These are phyloP conservation scores for Paragyromitra xinjiangensis DNA, from an alignment of 495 filamentous ascomycete genomes.

Conservation along the genomic window DNA sequence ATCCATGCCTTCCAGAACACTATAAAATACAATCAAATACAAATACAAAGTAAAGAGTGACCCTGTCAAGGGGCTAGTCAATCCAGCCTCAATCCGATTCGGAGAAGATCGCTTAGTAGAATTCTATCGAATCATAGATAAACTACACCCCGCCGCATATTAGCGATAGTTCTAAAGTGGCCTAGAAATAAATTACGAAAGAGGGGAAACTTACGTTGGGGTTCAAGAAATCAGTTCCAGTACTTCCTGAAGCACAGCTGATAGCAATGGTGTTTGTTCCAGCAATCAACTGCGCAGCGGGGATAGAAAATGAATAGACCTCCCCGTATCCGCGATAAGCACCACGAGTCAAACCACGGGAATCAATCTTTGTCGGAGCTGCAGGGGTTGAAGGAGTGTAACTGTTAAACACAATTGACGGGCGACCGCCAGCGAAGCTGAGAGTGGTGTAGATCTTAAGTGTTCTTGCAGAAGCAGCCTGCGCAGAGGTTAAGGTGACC, in stretches of 20 bases:
- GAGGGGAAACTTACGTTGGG: constrained; percentile 61
- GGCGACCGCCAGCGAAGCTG: constrained; percentile 67
- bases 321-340: constrained; percentile 71
- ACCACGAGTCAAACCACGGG: constrained; percentile 70
- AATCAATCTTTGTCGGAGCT: constrained; percentile 71
- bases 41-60: neutral
- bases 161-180: neutral
- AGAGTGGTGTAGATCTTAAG: constrained; percentile 72
- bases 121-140: constrained; percentile 46
- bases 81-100: no score
- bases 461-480: constrained; percentile 65
- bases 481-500: constrained; percentile 65
- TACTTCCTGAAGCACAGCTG: constrained; percentile 67
- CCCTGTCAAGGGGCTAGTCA: neutral
- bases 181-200: neutral
- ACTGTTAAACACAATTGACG: constrained; percentile 64
- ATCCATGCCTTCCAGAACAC: neutral
- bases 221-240: constrained; percentile 64
- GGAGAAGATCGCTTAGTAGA: constrained; percentile 11
- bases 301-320: constrained; percentile 68
- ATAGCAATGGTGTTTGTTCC: constrained; percentile 73
- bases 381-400: constrained; percentile 63
- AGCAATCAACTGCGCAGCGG: constrained; percentile 65
- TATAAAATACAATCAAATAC: neutral
- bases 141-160: constrained; percentile 4